Conservation (phyloP, 768 basidiomycete species). For the Mycena maculata region DNA sequence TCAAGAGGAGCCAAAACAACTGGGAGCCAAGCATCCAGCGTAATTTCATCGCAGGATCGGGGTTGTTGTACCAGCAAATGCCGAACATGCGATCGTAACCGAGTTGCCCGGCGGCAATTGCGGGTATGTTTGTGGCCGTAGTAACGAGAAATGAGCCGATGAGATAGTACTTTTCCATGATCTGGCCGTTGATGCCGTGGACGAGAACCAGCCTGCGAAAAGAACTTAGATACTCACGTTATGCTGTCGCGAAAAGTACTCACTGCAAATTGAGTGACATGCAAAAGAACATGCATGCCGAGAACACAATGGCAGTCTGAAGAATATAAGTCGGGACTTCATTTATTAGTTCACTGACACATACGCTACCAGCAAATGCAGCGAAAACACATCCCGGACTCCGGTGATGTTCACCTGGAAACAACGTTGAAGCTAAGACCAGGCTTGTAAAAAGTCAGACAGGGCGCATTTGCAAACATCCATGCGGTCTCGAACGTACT, state of each 20-base stretch:
- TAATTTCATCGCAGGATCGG: background rate
- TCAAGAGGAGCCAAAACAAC: constrained; percentile 1
- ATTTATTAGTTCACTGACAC: background rate
- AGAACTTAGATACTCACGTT: too few species aligned
- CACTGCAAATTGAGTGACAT: too few species aligned
- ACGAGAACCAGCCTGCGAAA: constrained; percentile 3
- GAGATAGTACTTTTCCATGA: constrained; percentile 12
- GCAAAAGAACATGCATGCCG: too few species aligned
- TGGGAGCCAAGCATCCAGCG: background rate
- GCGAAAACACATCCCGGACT: too few species aligned
- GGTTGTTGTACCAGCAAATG: background rate
- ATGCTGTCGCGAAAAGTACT: too few species aligned
- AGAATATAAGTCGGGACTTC: constrained; percentile 2
- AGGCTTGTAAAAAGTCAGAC: background rate
- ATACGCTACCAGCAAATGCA: too few species aligned
- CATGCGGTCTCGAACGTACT: background rate
- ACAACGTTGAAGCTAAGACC: too few species aligned
- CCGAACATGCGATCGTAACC: background rate
- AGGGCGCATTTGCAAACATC: too few species aligned
- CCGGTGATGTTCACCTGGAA: too few species aligned
- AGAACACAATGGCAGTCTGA: constrained; percentile 9
- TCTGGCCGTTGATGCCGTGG: background rate
- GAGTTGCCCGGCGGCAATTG: constrained; percentile 8
- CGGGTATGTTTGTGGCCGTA: background rate
- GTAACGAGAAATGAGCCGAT: background rate